phyloP scores from a whole-genome alignment of 495 filamentous ascomycete species.

The Talaromyces stipitatus region DNA sequence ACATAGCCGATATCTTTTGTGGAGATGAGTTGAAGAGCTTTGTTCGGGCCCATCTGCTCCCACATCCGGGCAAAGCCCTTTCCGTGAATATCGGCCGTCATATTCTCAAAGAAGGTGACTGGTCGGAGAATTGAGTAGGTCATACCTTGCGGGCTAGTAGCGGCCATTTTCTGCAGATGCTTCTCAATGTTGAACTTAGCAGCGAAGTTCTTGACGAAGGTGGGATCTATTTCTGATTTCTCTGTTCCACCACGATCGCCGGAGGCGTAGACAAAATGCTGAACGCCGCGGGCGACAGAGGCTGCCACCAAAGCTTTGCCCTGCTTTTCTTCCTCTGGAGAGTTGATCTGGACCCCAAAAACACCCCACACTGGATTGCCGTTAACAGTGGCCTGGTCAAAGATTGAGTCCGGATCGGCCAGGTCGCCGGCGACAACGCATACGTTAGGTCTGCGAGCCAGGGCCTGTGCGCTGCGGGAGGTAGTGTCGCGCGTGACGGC shows the following conservation, averaged over 20 bases:
- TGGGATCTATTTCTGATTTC: constrained; percentile 45
- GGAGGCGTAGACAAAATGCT: constrained; percentile 57
- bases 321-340: constrained; percentile 46
- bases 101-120: constrained; percentile 61
- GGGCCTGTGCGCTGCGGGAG: constrained; percentile 46
- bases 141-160: constrained; percentile 32
- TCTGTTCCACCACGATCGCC: constrained; percentile 60
- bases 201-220: constrained; percentile 54
- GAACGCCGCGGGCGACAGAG: constrained; percentile 46
- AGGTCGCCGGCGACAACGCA: constrained; percentile 52
- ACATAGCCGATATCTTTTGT: constrained; percentile 58
- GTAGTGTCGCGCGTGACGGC: constrained; percentile 58
- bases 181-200: constrained; percentile 58
- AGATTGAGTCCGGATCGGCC: constrained; percentile 43
- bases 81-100: constrained; percentile 48
- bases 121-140: constrained; percentile 55
- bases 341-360: constrained; percentile 38
- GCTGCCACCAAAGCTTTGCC: constrained; percentile 54
- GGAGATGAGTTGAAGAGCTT: constrained; percentile 51
- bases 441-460: constrained; percentile 36
- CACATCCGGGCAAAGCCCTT: constrained; percentile 52
- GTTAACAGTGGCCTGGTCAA: constrained; percentile 36
- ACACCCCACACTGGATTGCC: constrained; percentile 40
- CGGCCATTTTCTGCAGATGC: constrained; percentile 42
- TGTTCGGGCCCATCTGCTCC: constrained; percentile 35